Percentiles rank a stretch among this genome's conserved stretches.
Evolutionary conservation across 345 rosid species (phyloP).

Genomic region (Pistacia vera): DNA sequence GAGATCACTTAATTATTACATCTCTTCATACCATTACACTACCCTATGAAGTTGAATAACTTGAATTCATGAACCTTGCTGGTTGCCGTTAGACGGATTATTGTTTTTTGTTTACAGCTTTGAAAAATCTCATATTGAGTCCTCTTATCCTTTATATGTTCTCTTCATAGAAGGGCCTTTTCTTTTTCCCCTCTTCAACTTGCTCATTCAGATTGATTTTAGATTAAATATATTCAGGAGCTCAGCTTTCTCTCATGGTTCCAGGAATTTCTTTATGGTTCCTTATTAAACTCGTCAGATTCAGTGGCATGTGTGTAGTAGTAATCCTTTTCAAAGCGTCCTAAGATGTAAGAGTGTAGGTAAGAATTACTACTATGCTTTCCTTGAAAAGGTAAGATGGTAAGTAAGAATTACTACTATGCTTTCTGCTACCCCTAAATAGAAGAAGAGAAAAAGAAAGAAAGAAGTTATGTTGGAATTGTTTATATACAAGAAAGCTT

Average conservation of each 20-base stretch:
- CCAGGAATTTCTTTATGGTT: slow-evolving; percentile 5
- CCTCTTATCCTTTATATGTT: neutral
- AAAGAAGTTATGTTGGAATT: slow-evolving; percentile 3
- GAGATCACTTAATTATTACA: slow-evolving; percentile 32
- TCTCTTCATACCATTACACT: neutral
- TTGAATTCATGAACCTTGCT: neutral
- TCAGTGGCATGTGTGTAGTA: slow-evolving; percentile 16
- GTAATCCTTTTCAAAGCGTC: slow-evolving; percentile 10
- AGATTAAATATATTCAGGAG: slow-evolving; percentile 12
- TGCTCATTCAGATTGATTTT: neutral
- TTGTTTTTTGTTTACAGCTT: neutral
- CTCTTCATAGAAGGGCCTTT: neutral
- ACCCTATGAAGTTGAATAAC: neutral
- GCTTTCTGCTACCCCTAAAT: neutral
- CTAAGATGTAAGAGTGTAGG: neutral
- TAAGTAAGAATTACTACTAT: too few relatives aligned
- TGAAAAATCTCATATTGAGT: slow-evolving; percentile 3
- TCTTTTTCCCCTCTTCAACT: neutral
- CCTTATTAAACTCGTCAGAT: neutral
- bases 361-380: neutral
- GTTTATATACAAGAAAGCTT: slow-evolving; percentile 2
- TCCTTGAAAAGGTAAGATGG: neutral
- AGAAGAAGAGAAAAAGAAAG: neutral
- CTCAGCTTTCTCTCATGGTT: slow-evolving; percentile 13
- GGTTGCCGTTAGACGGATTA: neutral